phyloP scores from a whole-genome alignment of 2,329 filamentous ascomycete genomes.

The Peltaster fructicola region DNA sequence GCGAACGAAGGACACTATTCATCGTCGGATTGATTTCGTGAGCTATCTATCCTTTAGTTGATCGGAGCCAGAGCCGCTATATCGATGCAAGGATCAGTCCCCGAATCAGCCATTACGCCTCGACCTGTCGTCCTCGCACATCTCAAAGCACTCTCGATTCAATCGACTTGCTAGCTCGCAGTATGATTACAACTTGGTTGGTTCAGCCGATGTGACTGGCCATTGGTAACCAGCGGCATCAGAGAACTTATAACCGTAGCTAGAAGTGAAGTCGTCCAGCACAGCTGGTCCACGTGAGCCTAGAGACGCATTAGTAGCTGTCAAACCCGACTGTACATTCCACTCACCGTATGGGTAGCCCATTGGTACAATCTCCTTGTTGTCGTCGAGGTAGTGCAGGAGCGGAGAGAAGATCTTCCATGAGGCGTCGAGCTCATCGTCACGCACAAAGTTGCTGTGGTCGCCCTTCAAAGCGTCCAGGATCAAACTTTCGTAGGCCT shows the following conservation, averaged over 20 bases:
- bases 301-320: constrained; percentile 24
- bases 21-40: too few relatives aligned
- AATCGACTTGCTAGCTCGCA: too few relatives aligned
- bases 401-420: constrained; percentile 98
- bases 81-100: too few relatives aligned
- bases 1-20: too few relatives aligned
- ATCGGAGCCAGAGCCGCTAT: too few relatives aligned
- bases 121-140: too few relatives aligned
- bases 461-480: constrained; percentile 96
- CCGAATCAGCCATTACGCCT: too few relatives aligned
- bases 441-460: constrained; percentile 97
- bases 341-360: constrained; percentile 92
- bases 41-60: too few relatives aligned
- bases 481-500: constrained; percentile 96
- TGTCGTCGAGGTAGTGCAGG: constrained; percentile 93
- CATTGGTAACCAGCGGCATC: constrained; percentile 91
- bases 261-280: constrained; percentile 92
- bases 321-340: background rate
- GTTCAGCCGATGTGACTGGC: constrained; percentile 54
- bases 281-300: constrained; percentile 93
- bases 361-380: constrained; percentile 99
- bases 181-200: constrained; percentile 60
- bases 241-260: constrained; percentile 97
- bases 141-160: too few relatives aligned
- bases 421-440: constrained; percentile 89